Evolutionary conservation across 2,329 filamentous ascomycete species (phyloP).

Genomic region (Didymella pomorum): DNA sequence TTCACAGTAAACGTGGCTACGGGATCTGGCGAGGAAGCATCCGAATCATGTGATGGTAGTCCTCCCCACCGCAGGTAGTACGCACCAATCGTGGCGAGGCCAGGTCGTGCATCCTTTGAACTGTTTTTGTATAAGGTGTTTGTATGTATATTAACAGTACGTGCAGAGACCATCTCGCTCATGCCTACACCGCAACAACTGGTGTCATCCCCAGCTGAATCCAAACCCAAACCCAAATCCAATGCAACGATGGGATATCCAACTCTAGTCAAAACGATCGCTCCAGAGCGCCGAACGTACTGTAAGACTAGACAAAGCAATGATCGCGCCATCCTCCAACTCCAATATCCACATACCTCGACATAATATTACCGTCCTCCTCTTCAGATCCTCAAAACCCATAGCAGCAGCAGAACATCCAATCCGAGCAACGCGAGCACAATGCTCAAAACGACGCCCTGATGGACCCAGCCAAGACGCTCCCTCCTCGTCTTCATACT

Average conservation of each 20-base stretch:
- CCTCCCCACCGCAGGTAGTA: neutral
- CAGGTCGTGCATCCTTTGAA: neutral
- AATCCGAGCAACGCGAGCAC: slow-evolving; percentile 37
- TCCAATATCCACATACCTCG: neutral
- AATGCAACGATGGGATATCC: slow-evolving; percentile 20
- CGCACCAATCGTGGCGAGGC: neutral
- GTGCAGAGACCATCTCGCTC: neutral
- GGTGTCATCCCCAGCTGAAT: neutral
- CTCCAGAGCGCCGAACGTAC: slow-evolving; percentile 12
- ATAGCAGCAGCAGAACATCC: slow-evolving; percentile 43
- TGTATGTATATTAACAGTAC: slow-evolving; percentile 1
- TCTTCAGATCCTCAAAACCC: slow-evolving; percentile 36
- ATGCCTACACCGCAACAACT: neutral
- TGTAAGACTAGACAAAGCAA: slow-evolving; percentile 8
- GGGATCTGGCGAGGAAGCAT: neutral
- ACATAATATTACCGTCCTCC: neutral
- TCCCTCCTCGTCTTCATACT: slow-evolving; percentile 45
- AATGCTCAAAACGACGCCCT: slow-evolving; percentile 37
- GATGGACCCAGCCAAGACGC: slow-evolving; percentile 44
- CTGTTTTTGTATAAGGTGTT: neutral
- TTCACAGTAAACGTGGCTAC: neutral
- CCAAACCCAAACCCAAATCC: neutral
- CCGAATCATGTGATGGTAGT: neutral
- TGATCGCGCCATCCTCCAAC: neutral
- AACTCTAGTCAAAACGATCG: neutral